A percentile compares a stretch with the other conserved stretches of the same genome.
Evolutionary conservation across 495 filamentous ascomycete species (phyloP).

Genomic region (Rostrohypoxylon terebratum): DNA sequence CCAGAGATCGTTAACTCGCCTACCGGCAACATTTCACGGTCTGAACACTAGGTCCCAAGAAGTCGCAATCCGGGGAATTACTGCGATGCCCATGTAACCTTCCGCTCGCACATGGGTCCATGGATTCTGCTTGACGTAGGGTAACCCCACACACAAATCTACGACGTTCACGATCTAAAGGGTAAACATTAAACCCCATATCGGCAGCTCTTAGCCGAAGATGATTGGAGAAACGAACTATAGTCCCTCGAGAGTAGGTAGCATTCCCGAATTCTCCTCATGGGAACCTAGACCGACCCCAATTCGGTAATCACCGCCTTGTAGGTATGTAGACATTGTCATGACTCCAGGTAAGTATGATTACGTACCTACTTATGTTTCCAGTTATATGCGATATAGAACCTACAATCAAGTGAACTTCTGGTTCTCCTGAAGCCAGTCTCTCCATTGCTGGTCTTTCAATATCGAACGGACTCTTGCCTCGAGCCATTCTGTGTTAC

Average conservation of each 20-base stretch:
- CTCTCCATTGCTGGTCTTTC: slow-evolving; percentile 39
- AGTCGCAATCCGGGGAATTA: slow-evolving; percentile 27
- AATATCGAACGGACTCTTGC: slow-evolving; percentile 49
- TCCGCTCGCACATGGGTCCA: slow-evolving; percentile 25
- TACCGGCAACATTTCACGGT: not conserved
- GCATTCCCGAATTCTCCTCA: slow-evolving; percentile 17
- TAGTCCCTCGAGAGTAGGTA: slow-evolving; percentile 19
- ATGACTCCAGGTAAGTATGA: too few relatives aligned
- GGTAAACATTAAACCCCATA: slow-evolving; percentile 5
- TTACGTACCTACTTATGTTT: not conserved
- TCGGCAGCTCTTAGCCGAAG: slow-evolving; percentile 27
- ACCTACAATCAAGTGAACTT: not conserved
- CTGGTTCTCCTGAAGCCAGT: slow-evolving; percentile 35
- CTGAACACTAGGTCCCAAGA: not conserved
- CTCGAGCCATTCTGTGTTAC: slow-evolving; percentile 59
- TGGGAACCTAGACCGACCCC: slow-evolving; percentile 9
- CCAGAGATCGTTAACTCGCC: not conserved
- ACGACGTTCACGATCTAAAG: slow-evolving; percentile 15
- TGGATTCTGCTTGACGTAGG: slow-evolving; percentile 19
- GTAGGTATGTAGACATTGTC: too few relatives aligned
- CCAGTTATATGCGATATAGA: not conserved
- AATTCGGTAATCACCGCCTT: slow-evolving; percentile 5
- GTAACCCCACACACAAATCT: slow-evolving; percentile 32
- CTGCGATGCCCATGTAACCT: not conserved
- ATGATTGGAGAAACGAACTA: slow-evolving; percentile 19